Base-by-base conservation (phyloP, 495 filamentous ascomycete species). In the Aspergillus sclerotioniger region DNA sequence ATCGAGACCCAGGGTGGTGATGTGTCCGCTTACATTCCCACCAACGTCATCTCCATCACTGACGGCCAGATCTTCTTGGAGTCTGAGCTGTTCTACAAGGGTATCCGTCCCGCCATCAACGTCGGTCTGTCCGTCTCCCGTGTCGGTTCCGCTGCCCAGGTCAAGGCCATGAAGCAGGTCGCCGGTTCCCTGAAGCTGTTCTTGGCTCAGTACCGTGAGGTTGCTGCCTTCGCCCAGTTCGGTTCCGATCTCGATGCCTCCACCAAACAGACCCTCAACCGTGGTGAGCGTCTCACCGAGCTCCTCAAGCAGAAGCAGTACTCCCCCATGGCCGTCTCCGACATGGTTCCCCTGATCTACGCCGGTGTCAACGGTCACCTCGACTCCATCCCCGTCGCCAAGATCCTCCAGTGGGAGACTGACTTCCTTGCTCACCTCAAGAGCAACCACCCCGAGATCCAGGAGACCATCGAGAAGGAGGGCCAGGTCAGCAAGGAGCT, bases 111-210 rank as follows among this genome's bases (percentile, higher is more conserved):
- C 67, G 94, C 94, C 81, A 98, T 98, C 82, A 98, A 98, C 86
- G 94, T 98, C 88, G 94, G 94, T 94, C 90, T 98, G 56, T 98
- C 94, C 71, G 94, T 98, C 62, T 98, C 94, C 71, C 94, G 94
- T 89, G 94, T 98, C 86, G 94, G 94, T 75, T 98, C 94, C 70
- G 92, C 94, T 75, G 94, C 94, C 71, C 94, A 98, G 84, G 87
- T 98, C 80, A 98, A 98, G 90, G 92, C 94, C 80, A 98, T 98
- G 94, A 98, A 98, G 85, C 94, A 98, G 87, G 94, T 98, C 73
- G 94, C 94, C 73, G 94, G 94, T 85, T 97, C 92, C 66, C 84
- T 98, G 70, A 98, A 98, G 85, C 91, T 98, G 67, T 98, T 98
- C 91, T 91, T 98, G 87, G 94, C 94, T 71, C 94, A 98, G 84